Evolutionary conservation across 352 stramenopile species (phyloP).

Genomic region (Phytophthora idaei): DNA sequence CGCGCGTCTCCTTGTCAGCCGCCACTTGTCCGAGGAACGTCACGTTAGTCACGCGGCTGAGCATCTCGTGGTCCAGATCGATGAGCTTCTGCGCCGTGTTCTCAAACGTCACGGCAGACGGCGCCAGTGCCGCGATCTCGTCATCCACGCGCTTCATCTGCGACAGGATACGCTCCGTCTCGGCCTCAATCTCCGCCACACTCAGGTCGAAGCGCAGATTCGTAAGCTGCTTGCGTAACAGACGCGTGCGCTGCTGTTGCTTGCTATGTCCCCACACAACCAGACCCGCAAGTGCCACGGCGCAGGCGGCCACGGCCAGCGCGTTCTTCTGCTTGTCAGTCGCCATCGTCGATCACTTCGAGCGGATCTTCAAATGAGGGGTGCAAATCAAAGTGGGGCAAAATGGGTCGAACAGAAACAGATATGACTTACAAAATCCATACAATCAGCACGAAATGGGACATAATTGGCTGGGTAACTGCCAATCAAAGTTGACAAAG

Average conservation of each 20-base stretch:
- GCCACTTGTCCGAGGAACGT: slow-evolving; percentile 88
- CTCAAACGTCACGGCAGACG: slow-evolving; percentile 55
- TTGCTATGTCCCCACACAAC: slow-evolving; percentile 54
- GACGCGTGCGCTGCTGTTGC: slow-evolving; percentile 47
- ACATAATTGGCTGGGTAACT: neutral
- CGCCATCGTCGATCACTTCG: slow-evolving; percentile 21
- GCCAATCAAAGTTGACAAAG: slow-evolving; percentile 12
- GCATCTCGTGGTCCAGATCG: slow-evolving; percentile 86
- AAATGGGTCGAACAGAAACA: neutral
- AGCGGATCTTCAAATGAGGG: slow-evolving; percentile 33
- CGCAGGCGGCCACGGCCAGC: slow-evolving; percentile 57
- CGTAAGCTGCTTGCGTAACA: slow-evolving; percentile 61
- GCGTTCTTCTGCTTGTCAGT: slow-evolving; percentile 69
- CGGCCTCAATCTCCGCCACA: slow-evolving; percentile 71
- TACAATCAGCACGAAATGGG: neutral
- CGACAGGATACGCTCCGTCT: slow-evolving; percentile 67
- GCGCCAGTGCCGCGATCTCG: slow-evolving; percentile 55
- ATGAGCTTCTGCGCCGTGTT: slow-evolving; percentile 82
- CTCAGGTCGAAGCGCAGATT: slow-evolving; percentile 78
- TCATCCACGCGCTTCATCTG: slow-evolving; percentile 80
- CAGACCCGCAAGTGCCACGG: slow-evolving; percentile 53
- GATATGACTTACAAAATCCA: neutral
- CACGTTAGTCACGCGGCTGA: slow-evolving; percentile 80
- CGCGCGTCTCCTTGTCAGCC: slow-evolving; percentile 64
- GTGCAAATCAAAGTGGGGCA: slow-evolving; percentile 9